Conservation (phyloP, 257 asterid genomes). For the Solanum sejunctum region DNA sequence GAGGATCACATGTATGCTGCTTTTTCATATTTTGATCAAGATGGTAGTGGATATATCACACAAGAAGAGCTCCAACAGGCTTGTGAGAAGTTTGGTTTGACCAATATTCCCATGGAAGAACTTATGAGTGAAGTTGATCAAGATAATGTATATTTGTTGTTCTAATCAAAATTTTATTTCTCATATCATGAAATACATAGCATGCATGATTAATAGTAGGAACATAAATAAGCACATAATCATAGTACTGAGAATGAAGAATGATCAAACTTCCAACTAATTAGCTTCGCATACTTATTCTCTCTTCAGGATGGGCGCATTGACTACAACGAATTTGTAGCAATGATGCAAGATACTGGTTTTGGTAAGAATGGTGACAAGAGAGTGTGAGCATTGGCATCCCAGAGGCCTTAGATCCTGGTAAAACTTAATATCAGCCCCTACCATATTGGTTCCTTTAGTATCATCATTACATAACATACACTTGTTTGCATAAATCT, state of each 20-base stretch:
- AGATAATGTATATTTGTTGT: conserved; percentile 16
- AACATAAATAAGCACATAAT: neutral
- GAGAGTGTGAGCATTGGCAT: neutral
- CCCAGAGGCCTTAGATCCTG: neutral
- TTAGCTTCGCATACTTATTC: neutral
- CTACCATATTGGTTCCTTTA: neutral
- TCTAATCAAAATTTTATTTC: neutral
- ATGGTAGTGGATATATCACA: conserved; percentile 40
- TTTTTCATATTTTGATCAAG: conserved; percentile 36
- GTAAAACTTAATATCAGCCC: neutral
- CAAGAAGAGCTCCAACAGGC: conserved; percentile 34
- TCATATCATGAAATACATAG: neutral
- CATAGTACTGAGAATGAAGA: neutral
- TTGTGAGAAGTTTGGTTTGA: conserved; percentile 27
- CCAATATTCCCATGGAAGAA: conserved; percentile 26
- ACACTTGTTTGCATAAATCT: neutral
- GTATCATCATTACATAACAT: neutral
- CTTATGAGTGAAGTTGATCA: conserved; percentile 34
- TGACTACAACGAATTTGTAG: conserved; percentile 13
- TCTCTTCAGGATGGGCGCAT: conserved; percentile 14
- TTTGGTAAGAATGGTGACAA: conserved; percentile 3
- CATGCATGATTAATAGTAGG: neutral
- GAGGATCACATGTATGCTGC: conserved; percentile 40
- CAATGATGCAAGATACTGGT: conserved; percentile 11
- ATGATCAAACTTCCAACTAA: neutral